These are phyloP conservation scores for Solanum appendiculatum DNA, from an alignment of 257 asterid species.

Conservation along the genomic window DNA sequence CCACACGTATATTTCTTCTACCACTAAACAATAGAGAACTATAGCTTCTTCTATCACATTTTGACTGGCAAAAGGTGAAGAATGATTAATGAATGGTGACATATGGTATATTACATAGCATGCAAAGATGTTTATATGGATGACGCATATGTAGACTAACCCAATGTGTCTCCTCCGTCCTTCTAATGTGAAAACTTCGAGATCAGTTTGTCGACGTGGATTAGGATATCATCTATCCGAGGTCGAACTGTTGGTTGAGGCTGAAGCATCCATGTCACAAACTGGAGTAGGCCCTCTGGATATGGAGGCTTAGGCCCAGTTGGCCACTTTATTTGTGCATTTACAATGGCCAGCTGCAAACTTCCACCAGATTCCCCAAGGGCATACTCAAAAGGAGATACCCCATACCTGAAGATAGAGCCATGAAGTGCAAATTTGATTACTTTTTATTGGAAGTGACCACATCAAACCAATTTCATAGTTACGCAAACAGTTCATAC, in stretches of 20 bases:
- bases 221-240: conserved; percentile 65
- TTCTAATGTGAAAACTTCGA: conserved; percentile 55
- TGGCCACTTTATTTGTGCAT: conserved; percentile 94
- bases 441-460: neutral
- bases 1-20: neutral
- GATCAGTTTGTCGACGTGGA: conserved; percentile 84
- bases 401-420: conserved; percentile 64
- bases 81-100: neutral
- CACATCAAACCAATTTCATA: neutral
- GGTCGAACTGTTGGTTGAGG: conserved; percentile 91
- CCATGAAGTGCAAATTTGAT: neutral
- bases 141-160: neutral
- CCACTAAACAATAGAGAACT: neutral
- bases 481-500: neutral
- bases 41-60: neutral
- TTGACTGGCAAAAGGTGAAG: neutral
- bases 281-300: conserved; percentile 90
- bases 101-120: neutral
- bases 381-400: conserved; percentile 88
- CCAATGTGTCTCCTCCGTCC: neutral
- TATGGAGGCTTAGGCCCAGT: conserved; percentile 68
- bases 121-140: neutral
- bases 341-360: conserved; percentile 83
- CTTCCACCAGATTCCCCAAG: conserved; percentile 92
- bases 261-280: conserved; percentile 96